Conservation (phyloP, 345 rosid genomes). For the Syzygium jambos region DNA sequence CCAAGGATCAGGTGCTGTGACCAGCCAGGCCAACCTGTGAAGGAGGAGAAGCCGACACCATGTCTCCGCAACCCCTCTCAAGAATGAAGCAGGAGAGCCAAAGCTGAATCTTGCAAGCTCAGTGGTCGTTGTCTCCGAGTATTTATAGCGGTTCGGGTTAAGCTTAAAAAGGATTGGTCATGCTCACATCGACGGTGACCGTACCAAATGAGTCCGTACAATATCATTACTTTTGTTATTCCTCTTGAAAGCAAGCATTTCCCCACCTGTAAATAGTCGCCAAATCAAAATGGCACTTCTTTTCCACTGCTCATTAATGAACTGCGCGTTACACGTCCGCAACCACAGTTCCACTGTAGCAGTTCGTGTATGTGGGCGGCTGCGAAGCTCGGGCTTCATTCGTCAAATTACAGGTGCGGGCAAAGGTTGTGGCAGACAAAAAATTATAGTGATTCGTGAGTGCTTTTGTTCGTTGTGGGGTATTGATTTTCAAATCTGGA, state of each 20-base stretch:
- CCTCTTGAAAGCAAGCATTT: too few relatives aligned
- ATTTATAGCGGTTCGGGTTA: neutral
- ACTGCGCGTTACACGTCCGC: neutral
- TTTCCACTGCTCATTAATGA: neutral
- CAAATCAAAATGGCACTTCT: neutral
- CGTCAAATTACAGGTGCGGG: neutral
- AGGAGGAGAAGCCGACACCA: slow-evolving; percentile 55
- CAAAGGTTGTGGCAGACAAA: neutral
- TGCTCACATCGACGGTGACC: too few relatives aligned
- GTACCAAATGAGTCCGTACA: too few relatives aligned
- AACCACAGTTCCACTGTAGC: neutral
- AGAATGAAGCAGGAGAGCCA: neutral
- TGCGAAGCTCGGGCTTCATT: neutral
- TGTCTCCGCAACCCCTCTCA: slow-evolving; percentile 1
- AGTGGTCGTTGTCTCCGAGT: neutral
- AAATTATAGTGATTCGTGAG: neutral
- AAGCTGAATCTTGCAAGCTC: neutral
- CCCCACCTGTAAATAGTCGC: too few relatives aligned
- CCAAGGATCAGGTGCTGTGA: neutral
- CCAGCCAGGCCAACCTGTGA: slow-evolving; percentile 23
- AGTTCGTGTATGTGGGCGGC: neutral
- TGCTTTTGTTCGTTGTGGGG: neutral
- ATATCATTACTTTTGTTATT: too few relatives aligned
- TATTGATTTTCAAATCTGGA: neutral
- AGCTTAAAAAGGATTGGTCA: neutral